phyloP scores from a whole-genome alignment of 179 eudicot genomes.

The Spergularia azorica region DNA sequence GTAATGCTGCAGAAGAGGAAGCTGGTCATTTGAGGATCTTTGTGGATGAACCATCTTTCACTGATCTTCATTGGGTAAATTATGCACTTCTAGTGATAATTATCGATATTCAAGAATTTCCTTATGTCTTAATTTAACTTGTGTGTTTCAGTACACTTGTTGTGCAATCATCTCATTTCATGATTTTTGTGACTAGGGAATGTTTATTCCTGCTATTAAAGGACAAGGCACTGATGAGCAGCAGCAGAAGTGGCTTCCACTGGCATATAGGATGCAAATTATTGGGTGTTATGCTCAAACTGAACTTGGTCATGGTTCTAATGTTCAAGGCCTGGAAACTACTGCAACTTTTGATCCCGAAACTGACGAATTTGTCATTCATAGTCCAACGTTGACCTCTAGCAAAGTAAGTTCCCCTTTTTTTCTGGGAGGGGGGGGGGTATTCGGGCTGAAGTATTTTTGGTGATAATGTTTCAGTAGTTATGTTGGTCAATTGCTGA shows the following conservation, averaged over 20 bases:
- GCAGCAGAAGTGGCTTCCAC: conserved; percentile 84
- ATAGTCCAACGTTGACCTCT: conserved; percentile 93
- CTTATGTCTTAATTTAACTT: not conserved
- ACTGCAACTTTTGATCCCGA: conserved; percentile 98
- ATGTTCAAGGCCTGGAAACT: conserved; percentile 98
- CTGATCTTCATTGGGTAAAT: conserved; percentile 98
- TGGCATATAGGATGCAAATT: conserved; percentile 92
- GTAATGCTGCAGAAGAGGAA: conserved; percentile 69
- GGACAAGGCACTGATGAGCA: conserved; percentile 99
- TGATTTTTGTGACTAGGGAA: conserved; percentile 54
- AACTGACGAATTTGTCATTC: conserved; percentile 81
- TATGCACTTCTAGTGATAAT: not conserved
- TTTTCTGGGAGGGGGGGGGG: too few species aligned
- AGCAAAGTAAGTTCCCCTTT: conserved; percentile 43
- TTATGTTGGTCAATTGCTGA: not conserved
- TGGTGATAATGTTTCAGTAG: not conserved
- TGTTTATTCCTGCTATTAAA: conserved; percentile 92
- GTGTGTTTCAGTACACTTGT: not conserved
- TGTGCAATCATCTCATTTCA: not conserved
- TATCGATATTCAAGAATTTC: not conserved
- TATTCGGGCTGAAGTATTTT: too few species aligned
- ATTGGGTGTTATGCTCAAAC: conserved; percentile 99
- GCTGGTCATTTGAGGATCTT: conserved; percentile 64
- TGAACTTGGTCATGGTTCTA: conserved; percentile 99
- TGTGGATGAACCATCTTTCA: conserved; percentile 86